Percentiles rank a stretch among this genome's conserved stretches.
Conservation (phyloP, 148 eudicot genomes). For the Selenicereus undatus region DNA sequence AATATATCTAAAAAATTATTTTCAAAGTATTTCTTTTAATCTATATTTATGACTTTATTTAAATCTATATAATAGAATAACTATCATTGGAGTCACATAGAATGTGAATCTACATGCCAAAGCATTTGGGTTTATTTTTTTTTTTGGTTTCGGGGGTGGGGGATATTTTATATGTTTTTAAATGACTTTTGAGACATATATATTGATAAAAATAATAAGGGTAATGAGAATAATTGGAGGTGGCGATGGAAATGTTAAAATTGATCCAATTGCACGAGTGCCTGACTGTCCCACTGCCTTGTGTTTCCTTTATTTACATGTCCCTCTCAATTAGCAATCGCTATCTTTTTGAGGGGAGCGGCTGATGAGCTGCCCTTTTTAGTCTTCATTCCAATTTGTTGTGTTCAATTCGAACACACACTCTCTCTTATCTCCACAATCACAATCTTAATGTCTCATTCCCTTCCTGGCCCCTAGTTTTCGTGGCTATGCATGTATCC, state of each 20-base stretch:
- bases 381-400: neutral
- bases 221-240: neutral
- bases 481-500: neutral
- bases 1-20: no score
- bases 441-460: no score
- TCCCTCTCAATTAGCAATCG: neutral
- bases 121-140: no score
- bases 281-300: neutral
- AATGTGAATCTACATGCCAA: no score
- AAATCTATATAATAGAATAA: no score
- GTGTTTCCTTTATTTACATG: neutral
- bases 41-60: no score
- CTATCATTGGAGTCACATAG: no score
- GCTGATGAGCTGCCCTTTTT: neutral
- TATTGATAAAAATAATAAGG: neutral
- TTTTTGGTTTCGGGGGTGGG: no score
- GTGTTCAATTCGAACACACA: neutral
- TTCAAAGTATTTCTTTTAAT: no score
- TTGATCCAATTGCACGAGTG: neutral
- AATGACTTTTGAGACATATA: no score
- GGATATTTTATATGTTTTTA: no score
- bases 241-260: neutral
- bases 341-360: neutral
- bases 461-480: neutral
- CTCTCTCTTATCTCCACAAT: no score